Evolutionary conservation across 768 basidiomycete genomes (phyloP).

Genomic region (Dioszegia aurantiaca): DNA sequence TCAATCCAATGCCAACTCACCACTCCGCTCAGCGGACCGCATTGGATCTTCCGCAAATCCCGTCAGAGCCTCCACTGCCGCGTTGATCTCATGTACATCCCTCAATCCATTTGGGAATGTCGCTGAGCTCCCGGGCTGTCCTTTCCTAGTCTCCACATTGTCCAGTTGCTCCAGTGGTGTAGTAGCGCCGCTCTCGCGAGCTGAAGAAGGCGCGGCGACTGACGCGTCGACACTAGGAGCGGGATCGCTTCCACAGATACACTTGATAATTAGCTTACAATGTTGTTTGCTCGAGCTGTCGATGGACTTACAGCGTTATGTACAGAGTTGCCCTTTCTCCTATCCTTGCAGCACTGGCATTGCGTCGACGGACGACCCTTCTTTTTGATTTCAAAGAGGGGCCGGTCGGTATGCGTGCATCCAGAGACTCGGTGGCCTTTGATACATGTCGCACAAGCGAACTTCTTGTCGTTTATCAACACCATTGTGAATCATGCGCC

Average conservation of each 20-base stretch:
- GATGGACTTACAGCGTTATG: conserved; percentile 42
- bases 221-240: too few relatives aligned
- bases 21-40: conserved; percentile 29
- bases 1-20: conserved; percentile 15
- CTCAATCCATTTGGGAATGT: conserved; percentile 48
- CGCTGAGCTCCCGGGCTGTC: conserved; percentile 35
- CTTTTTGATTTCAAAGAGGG: conserved; percentile 89
- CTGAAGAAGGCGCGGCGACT: too few relatives aligned
- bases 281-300: not conserved
- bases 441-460: conserved; percentile 78
- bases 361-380: conserved; percentile 90
- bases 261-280: conserved; percentile 21
- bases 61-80: conserved; percentile 46
- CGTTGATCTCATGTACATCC: conserved; percentile 49
- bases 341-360: conserved; percentile 77
- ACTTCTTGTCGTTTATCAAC: conserved; percentile 50
- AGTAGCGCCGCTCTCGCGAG: conserved; percentile 7
- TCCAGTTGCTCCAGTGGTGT: not conserved
- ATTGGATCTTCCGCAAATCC: conserved; percentile 23
- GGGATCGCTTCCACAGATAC: conserved; percentile 34
- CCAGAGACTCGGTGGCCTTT: conserved; percentile 90
- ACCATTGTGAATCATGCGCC: conserved; percentile 28
- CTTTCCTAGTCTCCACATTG: conserved; percentile 29
- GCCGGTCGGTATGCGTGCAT: conserved; percentile 80
- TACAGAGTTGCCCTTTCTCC: conserved; percentile 60